phyloP scores from a whole-genome alignment of 1,284 basidiomycete species.

The Marasmius oreades region DNA sequence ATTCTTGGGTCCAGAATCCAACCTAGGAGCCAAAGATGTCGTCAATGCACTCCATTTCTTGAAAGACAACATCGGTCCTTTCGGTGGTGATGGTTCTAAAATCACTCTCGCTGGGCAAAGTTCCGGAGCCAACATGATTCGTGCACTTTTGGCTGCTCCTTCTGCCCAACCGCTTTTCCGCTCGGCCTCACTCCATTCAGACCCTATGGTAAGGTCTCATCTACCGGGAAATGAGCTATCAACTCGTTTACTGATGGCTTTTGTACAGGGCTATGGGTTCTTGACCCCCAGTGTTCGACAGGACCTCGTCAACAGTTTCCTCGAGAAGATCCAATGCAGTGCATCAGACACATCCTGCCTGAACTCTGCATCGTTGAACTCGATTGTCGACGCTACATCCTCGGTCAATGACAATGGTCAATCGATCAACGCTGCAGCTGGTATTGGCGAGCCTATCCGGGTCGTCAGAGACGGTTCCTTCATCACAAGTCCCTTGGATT shows the following conservation, averaged over 20 bases:
- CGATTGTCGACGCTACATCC: slow-evolving; percentile 48
- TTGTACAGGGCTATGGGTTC: slow-evolving; percentile 67
- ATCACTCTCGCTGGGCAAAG: slow-evolving; percentile 89
- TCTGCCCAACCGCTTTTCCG: slow-evolving; percentile 64
- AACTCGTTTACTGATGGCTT: background rate
- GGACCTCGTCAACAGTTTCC: slow-evolving; percentile 53
- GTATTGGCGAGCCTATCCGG: slow-evolving; percentile 54
- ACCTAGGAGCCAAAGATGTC: slow-evolving; percentile 70
- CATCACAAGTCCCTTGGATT: slow-evolving; percentile 57
- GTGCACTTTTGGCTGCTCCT: slow-evolving; percentile 68
- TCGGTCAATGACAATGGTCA: slow-evolving; percentile 38
- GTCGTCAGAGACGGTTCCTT: slow-evolving; percentile 58
- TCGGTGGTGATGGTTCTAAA: slow-evolving; percentile 63
- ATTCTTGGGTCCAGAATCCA: slow-evolving; percentile 69
- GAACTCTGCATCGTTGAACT: slow-evolving; percentile 41
- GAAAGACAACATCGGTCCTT: slow-evolving; percentile 53
- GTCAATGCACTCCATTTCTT: slow-evolving; percentile 70
- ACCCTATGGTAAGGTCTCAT: slow-evolving; percentile 67
- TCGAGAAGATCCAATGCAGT: slow-evolving; percentile 44
- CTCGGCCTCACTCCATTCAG: slow-evolving; percentile 78
- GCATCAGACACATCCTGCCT: slow-evolving; percentile 48
- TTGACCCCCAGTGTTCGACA: slow-evolving; percentile 51
- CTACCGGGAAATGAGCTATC: background rate
- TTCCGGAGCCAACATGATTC: slow-evolving; percentile 78
- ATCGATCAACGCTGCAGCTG: slow-evolving; percentile 49